These are phyloP conservation scores for Neospermospora avenae DNA, from an alignment of 2,329 filamentous ascomycete genomes.

Conservation along the genomic window DNA sequence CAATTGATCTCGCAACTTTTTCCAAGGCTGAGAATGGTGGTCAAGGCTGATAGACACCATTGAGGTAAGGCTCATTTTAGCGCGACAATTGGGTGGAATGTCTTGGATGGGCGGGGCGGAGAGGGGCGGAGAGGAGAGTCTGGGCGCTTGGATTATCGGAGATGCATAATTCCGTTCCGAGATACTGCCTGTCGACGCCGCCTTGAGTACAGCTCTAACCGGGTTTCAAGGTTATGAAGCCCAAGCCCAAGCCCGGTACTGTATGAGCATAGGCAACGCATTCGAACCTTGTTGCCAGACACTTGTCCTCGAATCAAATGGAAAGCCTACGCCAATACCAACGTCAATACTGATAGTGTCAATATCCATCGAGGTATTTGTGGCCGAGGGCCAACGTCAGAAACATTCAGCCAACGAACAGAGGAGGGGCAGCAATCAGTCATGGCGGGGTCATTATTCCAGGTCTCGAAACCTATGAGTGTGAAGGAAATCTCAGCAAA, in stretches of 20 bases:
- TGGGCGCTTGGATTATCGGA: background rate
- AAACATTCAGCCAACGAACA: background rate
- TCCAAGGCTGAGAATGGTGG: background rate
- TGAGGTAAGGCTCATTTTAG: no score
- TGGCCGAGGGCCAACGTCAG: background rate
- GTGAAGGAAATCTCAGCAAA: conserved; percentile 73
- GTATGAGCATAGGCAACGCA: background rate
- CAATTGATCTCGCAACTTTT: no score
- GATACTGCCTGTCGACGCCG: background rate
- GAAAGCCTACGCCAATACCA: background rate
- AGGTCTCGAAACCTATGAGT: conserved; percentile 54
- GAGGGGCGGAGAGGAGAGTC: no score
- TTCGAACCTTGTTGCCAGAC: no score
- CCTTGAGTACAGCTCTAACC: background rate
- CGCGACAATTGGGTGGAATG: no score
- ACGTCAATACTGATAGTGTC: no score
- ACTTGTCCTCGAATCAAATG: no score
- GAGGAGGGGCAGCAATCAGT: conserved; percentile 12
- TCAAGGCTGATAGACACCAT: background rate
- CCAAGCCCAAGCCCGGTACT: no score
- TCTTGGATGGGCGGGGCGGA: no score
- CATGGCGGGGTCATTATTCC: conserved; percentile 31
- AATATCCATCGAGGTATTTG: background rate
- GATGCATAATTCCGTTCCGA: background rate
- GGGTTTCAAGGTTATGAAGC: background rate